Evolutionary conservation across 73 alveolate species (phyloP).

Genomic region (Paraurostyla sp.): DNA sequence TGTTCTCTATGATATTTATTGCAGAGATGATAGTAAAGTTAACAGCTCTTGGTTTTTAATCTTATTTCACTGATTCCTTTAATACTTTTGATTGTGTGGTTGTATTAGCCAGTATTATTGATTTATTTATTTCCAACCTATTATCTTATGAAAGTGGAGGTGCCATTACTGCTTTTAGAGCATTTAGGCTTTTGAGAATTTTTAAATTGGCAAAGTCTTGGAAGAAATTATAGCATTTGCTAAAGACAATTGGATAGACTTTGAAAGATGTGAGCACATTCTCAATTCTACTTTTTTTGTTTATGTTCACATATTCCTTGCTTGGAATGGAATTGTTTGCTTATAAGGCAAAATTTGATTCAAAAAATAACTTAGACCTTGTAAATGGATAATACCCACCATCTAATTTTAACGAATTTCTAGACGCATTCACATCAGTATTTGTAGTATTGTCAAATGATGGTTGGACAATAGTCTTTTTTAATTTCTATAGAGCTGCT

Average conservation of each 20-base stretch:
- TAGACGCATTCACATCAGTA: slow-evolving; percentile 59
- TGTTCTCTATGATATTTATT: slow-evolving; percentile 63
- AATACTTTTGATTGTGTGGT: slow-evolving; percentile 78
- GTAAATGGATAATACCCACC: slow-evolving; percentile 47
- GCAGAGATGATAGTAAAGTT: slow-evolving; percentile 63
- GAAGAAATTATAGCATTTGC: slow-evolving; percentile 63
- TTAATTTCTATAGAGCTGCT: slow-evolving; percentile 17
- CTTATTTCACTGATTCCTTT: slow-evolving; percentile 57
- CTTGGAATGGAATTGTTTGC: slow-evolving; percentile 78
- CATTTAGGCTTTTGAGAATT: slow-evolving; percentile 71
- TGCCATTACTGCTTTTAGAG: slow-evolving; percentile 76
- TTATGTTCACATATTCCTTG: slow-evolving; percentile 68
- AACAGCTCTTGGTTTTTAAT: slow-evolving; percentile 55
- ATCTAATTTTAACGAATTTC: slow-evolving; percentile 62
- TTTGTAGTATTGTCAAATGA: slow-evolving; percentile 65
- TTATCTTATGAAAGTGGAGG: slow-evolving; percentile 26
- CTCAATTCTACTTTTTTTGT: slow-evolving; percentile 66
- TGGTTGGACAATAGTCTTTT: slow-evolving; percentile 57
- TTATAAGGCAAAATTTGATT: slow-evolving; percentile 15
- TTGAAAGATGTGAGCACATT: slow-evolving; percentile 67
- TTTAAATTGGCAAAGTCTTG: slow-evolving; percentile 78
- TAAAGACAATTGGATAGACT: slow-evolving; percentile 62
- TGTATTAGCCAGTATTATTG: slow-evolving; percentile 84
- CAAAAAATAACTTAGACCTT: background rate
- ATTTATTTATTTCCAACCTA: slow-evolving; percentile 75